Evolutionary conservation across 139 green algal species (phyloP).

Genomic region (Volvox reticuliferus): DNA sequence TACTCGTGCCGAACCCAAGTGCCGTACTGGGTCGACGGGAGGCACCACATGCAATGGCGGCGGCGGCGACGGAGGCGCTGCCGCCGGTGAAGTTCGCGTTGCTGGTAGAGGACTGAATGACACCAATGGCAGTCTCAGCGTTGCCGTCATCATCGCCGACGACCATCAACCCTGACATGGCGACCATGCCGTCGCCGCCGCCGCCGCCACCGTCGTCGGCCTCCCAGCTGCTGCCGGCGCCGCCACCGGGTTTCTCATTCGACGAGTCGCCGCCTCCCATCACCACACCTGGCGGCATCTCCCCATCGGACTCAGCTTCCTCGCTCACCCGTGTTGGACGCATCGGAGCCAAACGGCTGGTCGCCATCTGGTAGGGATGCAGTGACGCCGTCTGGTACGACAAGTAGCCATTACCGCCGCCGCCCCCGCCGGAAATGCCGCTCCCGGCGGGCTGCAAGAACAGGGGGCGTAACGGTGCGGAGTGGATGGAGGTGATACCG

Average conservation of each 20-base stretch:
- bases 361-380: neutral
- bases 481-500: neutral
- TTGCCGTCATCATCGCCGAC: neutral
- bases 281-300: neutral
- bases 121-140: neutral
- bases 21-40: neutral
- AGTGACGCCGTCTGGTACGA: neutral
- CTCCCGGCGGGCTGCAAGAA: neutral
- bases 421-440: neutral
- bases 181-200: neutral
- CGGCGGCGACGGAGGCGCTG: neutral
- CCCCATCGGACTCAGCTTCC: neutral
- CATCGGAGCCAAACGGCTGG: neutral
- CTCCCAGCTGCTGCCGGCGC: neutral
- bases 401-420: neutral
- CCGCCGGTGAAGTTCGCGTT: neutral
- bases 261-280: neutral
- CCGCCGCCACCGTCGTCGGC: neutral
- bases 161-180: constrained; percentile 6
- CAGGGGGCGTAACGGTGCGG: neutral
- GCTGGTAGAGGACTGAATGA: neutral
- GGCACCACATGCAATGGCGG: neutral
- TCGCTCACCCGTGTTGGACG: neutral
- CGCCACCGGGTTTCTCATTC: neutral
- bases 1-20: neutral